Percentiles rank a stretch among this genome's conserved stretches.
phyloP scores from a whole-genome alignment of 352 stramenopile genomes.

The Phytopythium helicoides region DNA sequence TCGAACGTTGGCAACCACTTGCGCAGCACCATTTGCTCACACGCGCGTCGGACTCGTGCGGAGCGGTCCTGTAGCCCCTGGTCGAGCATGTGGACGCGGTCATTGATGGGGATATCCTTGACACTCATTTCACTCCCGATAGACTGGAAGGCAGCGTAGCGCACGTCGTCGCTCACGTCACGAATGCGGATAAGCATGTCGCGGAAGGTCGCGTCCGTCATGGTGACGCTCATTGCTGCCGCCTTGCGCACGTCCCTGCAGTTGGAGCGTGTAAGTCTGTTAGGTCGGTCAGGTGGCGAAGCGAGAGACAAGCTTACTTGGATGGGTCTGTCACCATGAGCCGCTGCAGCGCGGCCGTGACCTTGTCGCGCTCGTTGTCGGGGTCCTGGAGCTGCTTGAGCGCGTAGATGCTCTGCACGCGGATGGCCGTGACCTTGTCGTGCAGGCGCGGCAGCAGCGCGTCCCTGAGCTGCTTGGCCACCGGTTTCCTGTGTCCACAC shows the following conservation, averaged over 20 bases:
- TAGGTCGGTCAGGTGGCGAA: too few relatives aligned
- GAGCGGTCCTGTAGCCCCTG: slow-evolving; percentile 74
- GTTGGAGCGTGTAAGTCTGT: too few relatives aligned
- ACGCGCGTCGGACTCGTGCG: slow-evolving; percentile 40
- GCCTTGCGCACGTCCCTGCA: slow-evolving; percentile 67
- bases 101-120: slow-evolving; percentile 56
- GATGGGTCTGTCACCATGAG: slow-evolving; percentile 68
- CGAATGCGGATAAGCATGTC: slow-evolving; percentile 77
- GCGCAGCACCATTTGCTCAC: slow-evolving; percentile 69
- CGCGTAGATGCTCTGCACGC: slow-evolving; percentile 57
- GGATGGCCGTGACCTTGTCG: slow-evolving; percentile 61
- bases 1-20: slow-evolving; percentile 62
- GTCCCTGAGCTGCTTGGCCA: slow-evolving; percentile 30
- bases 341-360: slow-evolving; percentile 44
- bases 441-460: slow-evolving; percentile 48
- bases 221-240: slow-evolving; percentile 45
- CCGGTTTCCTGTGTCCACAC: slow-evolving; percentile 24
- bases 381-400: slow-evolving; percentile 59
- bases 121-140: slow-evolving; percentile 43
- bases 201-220: slow-evolving; percentile 38
- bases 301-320: too few relatives aligned
- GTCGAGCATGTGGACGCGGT: slow-evolving; percentile 69
- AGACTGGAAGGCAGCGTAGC: slow-evolving; percentile 51
- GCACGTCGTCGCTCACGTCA: slow-evolving; percentile 68
- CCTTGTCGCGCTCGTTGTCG: slow-evolving; percentile 32